Percentiles rank a stretch among this genome's conserved stretches.
Evolutionary conservation across 2,329 filamentous ascomycete genomes (phyloP).

Genomic region (Triangularia setosa): DNA sequence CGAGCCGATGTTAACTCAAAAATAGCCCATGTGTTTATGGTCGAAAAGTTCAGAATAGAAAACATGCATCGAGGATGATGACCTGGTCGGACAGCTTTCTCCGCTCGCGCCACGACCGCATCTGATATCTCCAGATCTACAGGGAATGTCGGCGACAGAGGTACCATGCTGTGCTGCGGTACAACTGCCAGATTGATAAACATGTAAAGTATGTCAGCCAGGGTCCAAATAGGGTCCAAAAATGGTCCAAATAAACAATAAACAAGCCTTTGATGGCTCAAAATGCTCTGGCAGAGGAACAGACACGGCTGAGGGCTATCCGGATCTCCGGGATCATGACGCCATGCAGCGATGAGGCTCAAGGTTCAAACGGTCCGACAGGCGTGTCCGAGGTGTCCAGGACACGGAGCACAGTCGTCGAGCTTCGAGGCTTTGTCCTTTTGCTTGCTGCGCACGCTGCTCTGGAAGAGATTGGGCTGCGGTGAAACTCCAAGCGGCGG

Average conservation of each 20-base stretch:
- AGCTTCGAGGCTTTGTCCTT: background rate
- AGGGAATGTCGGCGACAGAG: background rate
- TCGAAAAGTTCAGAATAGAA: background rate
- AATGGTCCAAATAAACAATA: background rate
- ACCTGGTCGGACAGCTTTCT: background rate
- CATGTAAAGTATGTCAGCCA: background rate
- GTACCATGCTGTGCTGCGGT: background rate
- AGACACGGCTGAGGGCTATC: background rate
- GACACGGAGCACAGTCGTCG: background rate
- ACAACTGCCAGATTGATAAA: background rate
- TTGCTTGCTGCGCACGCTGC: background rate
- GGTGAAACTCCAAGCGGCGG: background rate
- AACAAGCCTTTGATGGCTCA: background rate
- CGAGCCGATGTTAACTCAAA: background rate
- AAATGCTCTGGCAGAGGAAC: background rate
- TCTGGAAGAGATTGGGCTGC: background rate
- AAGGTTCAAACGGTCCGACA: background rate
- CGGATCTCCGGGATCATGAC: constrained; percentile 2
- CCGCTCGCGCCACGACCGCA: background rate
- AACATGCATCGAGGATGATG: background rate
- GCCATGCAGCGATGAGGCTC: constrained; percentile 4
- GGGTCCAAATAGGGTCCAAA: no score
- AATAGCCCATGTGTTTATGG: background rate
- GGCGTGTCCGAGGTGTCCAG: background rate
- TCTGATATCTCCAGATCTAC: background rate